Percentiles rank a stretch among this genome's conserved stretches.
These are phyloP conservation scores for Drosera capensis DNA, from an alignment of 148 eudicot genomes.

Conservation along the genomic window DNA sequence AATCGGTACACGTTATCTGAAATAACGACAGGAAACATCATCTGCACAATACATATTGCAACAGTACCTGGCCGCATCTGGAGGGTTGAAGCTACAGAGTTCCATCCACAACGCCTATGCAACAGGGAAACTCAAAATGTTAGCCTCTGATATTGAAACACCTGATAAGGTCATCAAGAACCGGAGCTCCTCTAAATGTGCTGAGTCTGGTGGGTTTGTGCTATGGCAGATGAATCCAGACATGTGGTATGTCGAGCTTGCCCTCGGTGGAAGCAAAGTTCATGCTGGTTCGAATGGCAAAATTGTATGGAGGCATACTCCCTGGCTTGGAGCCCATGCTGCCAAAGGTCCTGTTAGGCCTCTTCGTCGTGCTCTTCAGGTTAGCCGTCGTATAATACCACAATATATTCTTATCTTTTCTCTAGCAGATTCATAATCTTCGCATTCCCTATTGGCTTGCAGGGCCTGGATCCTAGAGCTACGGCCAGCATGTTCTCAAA, in stretches of 20 bases:
- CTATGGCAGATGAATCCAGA: constrained; percentile 83
- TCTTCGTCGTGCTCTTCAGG: constrained; percentile 81
- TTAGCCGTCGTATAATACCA: constrained; percentile 13
- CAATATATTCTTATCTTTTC: too few species aligned
- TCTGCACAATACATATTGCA: constrained; percentile 83
- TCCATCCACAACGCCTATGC: constrained; percentile 56
- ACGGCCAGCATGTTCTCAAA: constrained; percentile 47
- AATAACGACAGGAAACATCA: constrained; percentile 49
- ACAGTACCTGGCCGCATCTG: constrained; percentile 69
- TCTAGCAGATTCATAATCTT: not conserved
- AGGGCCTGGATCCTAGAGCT: constrained; percentile 63
- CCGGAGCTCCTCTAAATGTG: constrained; percentile 38
- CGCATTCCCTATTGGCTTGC: not conserved
- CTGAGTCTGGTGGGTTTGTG: constrained; percentile 66
- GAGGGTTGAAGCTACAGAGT: constrained; percentile 58
- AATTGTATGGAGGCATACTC: constrained; percentile 76
- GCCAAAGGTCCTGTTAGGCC: constrained; percentile 84
- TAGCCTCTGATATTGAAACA: constrained; percentile 61
- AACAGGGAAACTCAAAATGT: constrained; percentile 67
- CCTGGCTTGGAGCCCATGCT: constrained; percentile 78
- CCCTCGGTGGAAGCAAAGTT: constrained; percentile 64
- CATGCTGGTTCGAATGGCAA: constrained; percentile 73
- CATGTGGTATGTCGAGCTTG: constrained; percentile 87
- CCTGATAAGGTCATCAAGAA: constrained; percentile 58
- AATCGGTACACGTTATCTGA: not conserved